Base-by-base conservation (phyloP, 805 yeast species). In the Spathaspora boniae region DNA sequence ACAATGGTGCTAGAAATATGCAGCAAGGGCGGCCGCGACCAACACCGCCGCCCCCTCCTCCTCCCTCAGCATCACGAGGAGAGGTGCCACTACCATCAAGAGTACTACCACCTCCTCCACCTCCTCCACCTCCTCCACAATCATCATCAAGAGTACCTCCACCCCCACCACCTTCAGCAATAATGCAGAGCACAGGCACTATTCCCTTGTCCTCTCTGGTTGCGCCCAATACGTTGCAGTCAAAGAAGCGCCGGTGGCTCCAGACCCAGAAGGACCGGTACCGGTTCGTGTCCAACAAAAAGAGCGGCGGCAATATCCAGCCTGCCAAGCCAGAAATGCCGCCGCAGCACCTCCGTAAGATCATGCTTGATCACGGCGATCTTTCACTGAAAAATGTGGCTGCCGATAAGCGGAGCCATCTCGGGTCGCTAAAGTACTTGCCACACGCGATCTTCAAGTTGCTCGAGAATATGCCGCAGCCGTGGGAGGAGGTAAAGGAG, bases 391-490 rank as follows among this genome's bases (percentile, higher is more conserved):
- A 77, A 44, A 79, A 80, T 43, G 84, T 85, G 32, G 80, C 91
- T 15, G 76, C 83, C 9, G 97, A 91, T 50, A 89, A 88, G 53
- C 69, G 91, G 41, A 78, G 96, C 0, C 88, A 86, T 50, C 61
- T 94, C 17, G 96, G 96, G 2, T 89, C 98, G 1, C 67, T 93
- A 38, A 91, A 88, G 60, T 94, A 83, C 62, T 75, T 94, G 81
- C 99, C 99, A 0, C 98, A 91, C 61, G 96, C 98, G 0, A 75
- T 88, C 3, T 59, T 88, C 46, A 93, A 93, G 57, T 70, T 93
- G 26, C 53, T 93, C 26, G 98, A 93, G 51, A 88, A 87, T 52
- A 91, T 93, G 91, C 99, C 99, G 0, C 95, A 88, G 54, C 99
- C 99, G 1, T 93, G 99, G 99, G 98, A 93, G 56, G 75, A 78